These are phyloP conservation scores for Solanum verrucosum DNA, from an alignment of 257 asterid genomes.

Conservation along the genomic window DNA sequence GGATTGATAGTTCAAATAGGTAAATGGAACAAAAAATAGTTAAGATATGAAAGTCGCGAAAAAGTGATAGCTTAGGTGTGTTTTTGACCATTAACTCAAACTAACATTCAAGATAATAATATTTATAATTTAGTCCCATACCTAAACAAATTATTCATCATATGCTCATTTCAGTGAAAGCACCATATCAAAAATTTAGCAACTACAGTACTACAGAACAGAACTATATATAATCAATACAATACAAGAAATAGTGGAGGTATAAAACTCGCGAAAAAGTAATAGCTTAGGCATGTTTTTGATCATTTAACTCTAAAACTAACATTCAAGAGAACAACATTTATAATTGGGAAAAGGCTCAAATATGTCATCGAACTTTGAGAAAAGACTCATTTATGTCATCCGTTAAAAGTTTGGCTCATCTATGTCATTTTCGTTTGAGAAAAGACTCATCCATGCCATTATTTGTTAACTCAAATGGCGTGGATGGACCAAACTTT, in stretches of 20 bases:
- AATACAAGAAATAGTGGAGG: background rate
- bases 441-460: too few relatives aligned
- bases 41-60: background rate
- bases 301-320: background rate
- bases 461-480: too few relatives aligned
- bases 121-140: background rate
- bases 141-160: background rate
- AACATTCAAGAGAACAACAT: background rate
- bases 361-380: too few relatives aligned
- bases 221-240: background rate
- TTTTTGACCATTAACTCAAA: background rate
- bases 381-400: too few relatives aligned
- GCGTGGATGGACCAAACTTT: too few relatives aligned
- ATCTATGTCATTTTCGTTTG: too few relatives aligned
- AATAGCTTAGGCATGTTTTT: background rate
- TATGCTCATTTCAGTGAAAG: background rate
- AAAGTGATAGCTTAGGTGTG: background rate
- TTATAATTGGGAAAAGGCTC: background rate
- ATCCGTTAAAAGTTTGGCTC: too few relatives aligned
- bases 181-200: background rate
- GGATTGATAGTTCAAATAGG: background rate
- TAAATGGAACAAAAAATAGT: background rate
- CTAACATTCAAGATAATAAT: background rate
- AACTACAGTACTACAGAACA: background rate
- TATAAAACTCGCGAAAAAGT: background rate